Percentiles rank a stretch among this genome's conserved stretches.
phyloP scores from a whole-genome alignment of 2,329 filamentous ascomycete genomes.

The Acrocalymma vagum region DNA sequence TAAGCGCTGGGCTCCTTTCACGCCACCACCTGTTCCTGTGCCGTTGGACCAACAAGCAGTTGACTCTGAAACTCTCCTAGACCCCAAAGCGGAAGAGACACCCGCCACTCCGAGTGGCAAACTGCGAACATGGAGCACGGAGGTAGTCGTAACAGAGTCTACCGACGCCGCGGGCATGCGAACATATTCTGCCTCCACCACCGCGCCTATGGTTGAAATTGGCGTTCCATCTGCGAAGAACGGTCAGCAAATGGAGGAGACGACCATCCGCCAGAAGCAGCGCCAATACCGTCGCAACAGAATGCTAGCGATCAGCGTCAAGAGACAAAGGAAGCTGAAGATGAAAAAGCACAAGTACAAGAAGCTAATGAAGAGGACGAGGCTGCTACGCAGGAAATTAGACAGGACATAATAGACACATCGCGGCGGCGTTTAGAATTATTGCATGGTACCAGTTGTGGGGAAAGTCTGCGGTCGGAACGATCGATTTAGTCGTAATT shows the following conservation, averaged over 20 bases:
- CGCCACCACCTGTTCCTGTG: conserved; percentile 81
- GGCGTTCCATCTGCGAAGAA: conserved; percentile 24
- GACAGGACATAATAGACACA: conserved; percentile 52
- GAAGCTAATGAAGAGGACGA: conserved; percentile 95
- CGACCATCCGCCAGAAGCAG: conserved; percentile 54
- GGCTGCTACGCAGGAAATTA: conserved; percentile 86
- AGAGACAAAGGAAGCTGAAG: conserved; percentile 90
- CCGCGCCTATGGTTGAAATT: conserved; percentile 57
- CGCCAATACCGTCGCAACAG: conserved; percentile 62
- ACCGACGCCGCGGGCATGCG: conserved; percentile 60
- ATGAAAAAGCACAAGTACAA: conserved; percentile 99
- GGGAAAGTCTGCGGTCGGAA: neutral
- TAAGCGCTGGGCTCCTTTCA: conserved; percentile 75
- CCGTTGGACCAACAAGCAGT: conserved; percentile 58
- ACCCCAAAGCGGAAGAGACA: conserved; percentile 20
- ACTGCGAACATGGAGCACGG: conserved; percentile 53
- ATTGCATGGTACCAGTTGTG: conserved; percentile 14
- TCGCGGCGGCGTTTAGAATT: conserved; percentile 16
- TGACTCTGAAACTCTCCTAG: conserved; percentile 26
- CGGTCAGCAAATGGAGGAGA: conserved; percentile 48
- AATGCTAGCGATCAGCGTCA: conserved; percentile 89
- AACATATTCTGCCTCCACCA: conserved; percentile 61
- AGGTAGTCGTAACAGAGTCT: conserved; percentile 62
- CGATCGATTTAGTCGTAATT: too few relatives aligned
- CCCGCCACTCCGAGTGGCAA: conserved; percentile 40